Evolutionary conservation across 345 rosid species (phyloP), one percentile per base, ranked within the genome.

Genomic region (Citrus medica): DNA sequence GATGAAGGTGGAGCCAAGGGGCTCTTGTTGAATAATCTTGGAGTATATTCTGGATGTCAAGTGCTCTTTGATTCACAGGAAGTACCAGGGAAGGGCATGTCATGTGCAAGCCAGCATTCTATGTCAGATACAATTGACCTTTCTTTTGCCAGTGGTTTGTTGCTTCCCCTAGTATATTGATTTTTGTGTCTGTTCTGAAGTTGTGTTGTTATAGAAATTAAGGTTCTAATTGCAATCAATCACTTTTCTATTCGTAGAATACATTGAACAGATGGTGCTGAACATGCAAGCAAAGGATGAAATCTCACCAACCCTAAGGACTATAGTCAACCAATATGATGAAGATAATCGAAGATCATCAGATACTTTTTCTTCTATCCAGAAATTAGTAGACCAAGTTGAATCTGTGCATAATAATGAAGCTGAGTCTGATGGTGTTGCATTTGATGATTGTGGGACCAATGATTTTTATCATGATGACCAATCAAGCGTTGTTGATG

Each of bases 1-100:
- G 99, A 95, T 82, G 99, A 92, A 90, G 99, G 99, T 76, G 98
- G 99, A 82, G 99, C 94, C 38, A 93, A 86, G 85, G 98, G 96
- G 73, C 89, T 95, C 63, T 74, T 95, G 82, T 84, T 93, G 81
- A 95, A 92, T 85, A 93, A 95, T 79, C 93, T 95, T 81, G 99
- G 96, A 79, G 93, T 95, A 61, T 92, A 89, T 84, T 93, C 93
- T 76, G 91, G 90, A 60, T 95, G 99, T 76, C 92, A 86, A 73
- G 98, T 95, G 84, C 92, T 93, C 53, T 95, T 95, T 83, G 98
- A 95, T 88, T 95, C 98, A 56, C 85, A 80, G 77, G 99, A 92
- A 86, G 83, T 90, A 62, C 96, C 98, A 42, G 99, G 98, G 81
- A 91, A 92, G 85, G 86, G 84, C 70, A 81, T 82, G 64, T 79